phyloP scores from a whole-genome alignment of 768 basidiomycete species.

The Lactarius psammicola region DNA sequence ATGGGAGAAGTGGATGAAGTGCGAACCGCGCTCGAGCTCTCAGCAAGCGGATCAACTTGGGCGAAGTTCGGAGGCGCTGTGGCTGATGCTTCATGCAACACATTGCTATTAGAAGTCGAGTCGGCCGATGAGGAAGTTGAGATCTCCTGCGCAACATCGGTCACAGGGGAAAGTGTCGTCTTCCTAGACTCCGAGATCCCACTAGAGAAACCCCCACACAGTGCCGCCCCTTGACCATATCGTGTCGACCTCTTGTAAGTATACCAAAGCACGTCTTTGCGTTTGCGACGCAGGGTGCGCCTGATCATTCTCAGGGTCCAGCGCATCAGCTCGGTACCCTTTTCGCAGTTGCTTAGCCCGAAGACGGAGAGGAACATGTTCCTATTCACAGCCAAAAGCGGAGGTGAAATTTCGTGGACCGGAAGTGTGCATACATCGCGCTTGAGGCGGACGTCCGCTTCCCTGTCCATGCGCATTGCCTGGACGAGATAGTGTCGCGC shows the following conservation, averaged over 20 bases:
- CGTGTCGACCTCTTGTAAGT: constrained; percentile 31
- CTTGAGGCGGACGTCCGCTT: constrained; percentile 37
- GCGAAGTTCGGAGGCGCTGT: neutral
- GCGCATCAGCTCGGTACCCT: constrained; percentile 56
- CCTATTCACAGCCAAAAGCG: constrained; percentile 54
- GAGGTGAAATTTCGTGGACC: constrained; percentile 43
- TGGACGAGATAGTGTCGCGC: constrained; percentile 66
- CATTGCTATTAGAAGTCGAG: neutral
- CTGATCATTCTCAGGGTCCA: constrained; percentile 55
- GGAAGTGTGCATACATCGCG: constrained; percentile 34
- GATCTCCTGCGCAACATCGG: neutral
- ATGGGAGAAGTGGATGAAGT: neutral
- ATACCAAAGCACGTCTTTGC: constrained; percentile 46
- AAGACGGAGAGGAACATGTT: constrained; percentile 56
- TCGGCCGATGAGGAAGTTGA: neutral
- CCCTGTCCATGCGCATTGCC: constrained; percentile 48
- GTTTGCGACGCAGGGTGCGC: constrained; percentile 49
- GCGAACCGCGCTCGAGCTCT: neutral
- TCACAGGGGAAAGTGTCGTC: neutral
- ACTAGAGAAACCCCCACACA: neutral
- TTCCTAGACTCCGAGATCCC: neutral
- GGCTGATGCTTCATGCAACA: neutral
- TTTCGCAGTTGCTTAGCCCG: constrained; percentile 56
- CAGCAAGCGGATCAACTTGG: neutral
- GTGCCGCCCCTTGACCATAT: constrained; percentile 3